These are phyloP conservation scores for Pisolithus thermaeus DNA, from an alignment of 1,284 basidiomycete species.

Conservation along the genomic window DNA sequence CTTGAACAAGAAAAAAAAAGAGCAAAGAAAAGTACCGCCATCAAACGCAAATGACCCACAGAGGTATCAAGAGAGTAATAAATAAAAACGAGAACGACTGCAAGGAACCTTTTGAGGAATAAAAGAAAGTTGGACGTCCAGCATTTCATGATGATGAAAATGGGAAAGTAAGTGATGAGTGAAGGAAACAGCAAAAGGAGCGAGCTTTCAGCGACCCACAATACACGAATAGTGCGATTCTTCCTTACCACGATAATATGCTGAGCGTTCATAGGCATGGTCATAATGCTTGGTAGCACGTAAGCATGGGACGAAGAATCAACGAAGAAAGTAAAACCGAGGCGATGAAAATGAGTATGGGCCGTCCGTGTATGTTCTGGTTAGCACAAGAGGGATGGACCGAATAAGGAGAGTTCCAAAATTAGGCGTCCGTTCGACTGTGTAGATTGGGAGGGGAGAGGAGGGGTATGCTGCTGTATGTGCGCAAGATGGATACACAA, in stretches of 20 bases:
- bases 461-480: constrained; percentile 25
- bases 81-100: constrained; percentile 6
- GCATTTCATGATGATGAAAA: constrained; percentile 12
- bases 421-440: constrained; percentile 12
- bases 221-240: not conserved
- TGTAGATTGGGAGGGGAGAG: not conserved
- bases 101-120: not conserved
- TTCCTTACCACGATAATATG: not conserved
- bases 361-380: constrained; percentile 1
- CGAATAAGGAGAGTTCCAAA: constrained; percentile 10
- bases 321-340: constrained; percentile 2
- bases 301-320: constrained; percentile 7
- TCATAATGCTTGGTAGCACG: not conserved
- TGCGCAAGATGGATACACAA: constrained; percentile 32
- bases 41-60: too few relatives aligned
- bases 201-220: not conserved
- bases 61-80: not conserved
- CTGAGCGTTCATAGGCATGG: not conserved
- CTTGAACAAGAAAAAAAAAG: too few relatives aligned
- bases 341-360: constrained; percentile 10
- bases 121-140: not conserved
- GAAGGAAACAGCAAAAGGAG: not conserved
- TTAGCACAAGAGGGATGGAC: constrained; percentile 6
- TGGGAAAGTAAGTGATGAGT: not conserved
- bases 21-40: too few relatives aligned